These are phyloP conservation scores for Saccharomyces pastorianus DNA, from an alignment of 1,139 yeast genomes.

Conservation along the genomic window DNA sequence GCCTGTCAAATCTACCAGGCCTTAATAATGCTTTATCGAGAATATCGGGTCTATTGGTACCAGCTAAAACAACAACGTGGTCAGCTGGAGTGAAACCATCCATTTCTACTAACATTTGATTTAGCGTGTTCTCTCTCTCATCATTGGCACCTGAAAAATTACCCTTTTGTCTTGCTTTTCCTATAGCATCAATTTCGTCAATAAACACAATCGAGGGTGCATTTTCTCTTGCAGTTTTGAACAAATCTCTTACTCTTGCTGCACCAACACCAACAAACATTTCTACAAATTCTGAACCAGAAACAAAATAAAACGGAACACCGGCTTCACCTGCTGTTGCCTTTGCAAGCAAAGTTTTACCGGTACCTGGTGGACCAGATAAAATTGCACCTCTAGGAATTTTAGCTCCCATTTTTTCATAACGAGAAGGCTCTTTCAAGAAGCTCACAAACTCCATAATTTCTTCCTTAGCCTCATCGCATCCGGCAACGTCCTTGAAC, in stretches of 20 bases:
- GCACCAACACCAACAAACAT: slow-evolving; percentile 86
- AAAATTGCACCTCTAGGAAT: slow-evolving; percentile 79
- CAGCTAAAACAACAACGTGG: slow-evolving; percentile 74
- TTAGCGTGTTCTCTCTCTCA: slow-evolving; percentile 72
- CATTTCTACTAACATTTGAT: slow-evolving; percentile 76
- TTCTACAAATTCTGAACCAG: slow-evolving; percentile 74
- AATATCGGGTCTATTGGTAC: slow-evolving; percentile 76
- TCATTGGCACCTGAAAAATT: slow-evolving; percentile 62
- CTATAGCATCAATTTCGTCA: slow-evolving; percentile 82
- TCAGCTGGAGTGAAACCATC: slow-evolving; percentile 71
- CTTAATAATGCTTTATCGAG: slow-evolving; percentile 68
- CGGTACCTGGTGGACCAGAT: slow-evolving; percentile 84
- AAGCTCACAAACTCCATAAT: slow-evolving; percentile 79
- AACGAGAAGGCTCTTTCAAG: slow-evolving; percentile 63
- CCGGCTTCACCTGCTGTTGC: slow-evolving; percentile 86
- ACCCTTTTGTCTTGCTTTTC: slow-evolving; percentile 61
- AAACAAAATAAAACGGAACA: slow-evolving; percentile 73
- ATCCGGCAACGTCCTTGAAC: slow-evolving; percentile 76
- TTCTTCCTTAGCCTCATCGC: slow-evolving; percentile 77
- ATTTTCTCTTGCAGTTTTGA: slow-evolving; percentile 70
- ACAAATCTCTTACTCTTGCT: slow-evolving; percentile 70
- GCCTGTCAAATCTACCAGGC: slow-evolving; percentile 82
- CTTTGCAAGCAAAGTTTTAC: slow-evolving; percentile 71
- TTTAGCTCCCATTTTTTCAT: slow-evolving; percentile 72
- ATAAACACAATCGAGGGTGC: slow-evolving; percentile 76